A percentile compares a stretch with the other conserved stretches of the same genome.
phyloP scores from a whole-genome alignment of 2,329 filamentous ascomycete genomes.

The Arthrobotrys sinensis region DNA sequence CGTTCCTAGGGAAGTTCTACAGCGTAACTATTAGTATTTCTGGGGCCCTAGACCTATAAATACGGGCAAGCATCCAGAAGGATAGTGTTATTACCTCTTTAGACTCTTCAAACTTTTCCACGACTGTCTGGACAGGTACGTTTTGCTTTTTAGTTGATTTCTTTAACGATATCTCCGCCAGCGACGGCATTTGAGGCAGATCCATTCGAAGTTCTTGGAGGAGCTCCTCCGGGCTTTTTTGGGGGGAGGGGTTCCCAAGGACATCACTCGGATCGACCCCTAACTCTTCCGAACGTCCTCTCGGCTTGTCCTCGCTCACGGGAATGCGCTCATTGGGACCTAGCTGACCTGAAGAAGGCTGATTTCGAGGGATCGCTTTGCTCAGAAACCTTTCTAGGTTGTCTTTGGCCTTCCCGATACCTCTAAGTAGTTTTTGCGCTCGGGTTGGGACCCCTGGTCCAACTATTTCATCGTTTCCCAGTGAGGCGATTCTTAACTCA shows the following conservation, averaged over 20 bases:
- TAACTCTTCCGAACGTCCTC: slow-evolving; percentile 10
- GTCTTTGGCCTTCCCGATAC: slow-evolving; percentile 19
- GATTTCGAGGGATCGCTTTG: background rate
- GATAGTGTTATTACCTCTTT: slow-evolving; percentile 27
- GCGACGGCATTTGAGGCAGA: background rate
- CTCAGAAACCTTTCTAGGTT: slow-evolving; percentile 9
- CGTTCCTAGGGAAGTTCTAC: background rate
- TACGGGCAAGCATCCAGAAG: background rate
- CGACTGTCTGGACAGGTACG: background rate
- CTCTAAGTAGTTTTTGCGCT: background rate
- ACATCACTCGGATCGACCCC: background rate
- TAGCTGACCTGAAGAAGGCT: background rate
- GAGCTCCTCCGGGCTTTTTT: background rate
- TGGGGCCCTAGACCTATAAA: background rate
- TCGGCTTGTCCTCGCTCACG: background rate
- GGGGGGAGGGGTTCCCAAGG: background rate
- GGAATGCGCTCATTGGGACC: background rate
- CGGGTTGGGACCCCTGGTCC: background rate
- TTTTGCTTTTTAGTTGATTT: slow-evolving; percentile 3
- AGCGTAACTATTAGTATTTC: background rate
- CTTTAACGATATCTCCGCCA: background rate
- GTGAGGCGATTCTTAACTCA: slow-evolving; percentile 38
- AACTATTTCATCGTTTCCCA: slow-evolving; percentile 41
- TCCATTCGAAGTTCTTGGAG: background rate
- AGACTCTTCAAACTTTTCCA: slow-evolving; percentile 38